phyloP scores from a whole-genome alignment of 140 eudicot species.

The Flaveria floridana region DNA sequence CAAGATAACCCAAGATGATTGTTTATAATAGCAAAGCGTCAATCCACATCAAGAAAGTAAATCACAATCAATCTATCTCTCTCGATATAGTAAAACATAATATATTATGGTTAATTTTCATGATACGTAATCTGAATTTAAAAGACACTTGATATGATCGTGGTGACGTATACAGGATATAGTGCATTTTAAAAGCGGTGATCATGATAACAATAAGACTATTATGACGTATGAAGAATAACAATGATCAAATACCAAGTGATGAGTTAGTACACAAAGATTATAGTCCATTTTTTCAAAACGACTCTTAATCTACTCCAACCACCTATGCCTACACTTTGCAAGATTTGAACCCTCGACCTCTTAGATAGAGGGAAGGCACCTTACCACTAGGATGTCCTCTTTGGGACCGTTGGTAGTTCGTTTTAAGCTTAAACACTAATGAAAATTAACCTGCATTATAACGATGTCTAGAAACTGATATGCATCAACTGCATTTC shows the following conservation, averaged over 20 bases:
- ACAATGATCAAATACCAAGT: neutral
- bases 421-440: neutral
- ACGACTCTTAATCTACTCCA: too few species aligned
- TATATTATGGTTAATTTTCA: slow-evolving; percentile 3
- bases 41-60: too few species aligned
- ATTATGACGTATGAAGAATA: neutral
- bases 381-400: too few species aligned
- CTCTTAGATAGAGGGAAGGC: too few species aligned
- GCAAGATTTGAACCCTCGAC: too few species aligned
- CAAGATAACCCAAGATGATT: too few species aligned
- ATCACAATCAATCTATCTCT: too few species aligned
- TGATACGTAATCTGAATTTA: neutral
- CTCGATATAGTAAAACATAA: too few species aligned
- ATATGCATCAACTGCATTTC: neutral
- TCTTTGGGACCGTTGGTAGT: neutral
- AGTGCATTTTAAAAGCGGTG: neutral
- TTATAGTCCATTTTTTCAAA: too few species aligned
- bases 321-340: too few species aligned
- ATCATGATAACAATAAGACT: neutral
- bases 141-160: neutral
- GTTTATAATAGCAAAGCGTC: too few species aligned
- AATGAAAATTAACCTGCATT: slow-evolving; percentile 2
- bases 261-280: neutral
- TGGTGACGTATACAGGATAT: neutral
- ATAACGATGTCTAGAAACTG: neutral